A percentile compares a stretch with the other conserved stretches of the same genome.
These are phyloP conservation scores for Phaeosphaeriaceae sp. DNA, from an alignment of 2,329 filamentous ascomycete species.

Conservation along the genomic window DNA sequence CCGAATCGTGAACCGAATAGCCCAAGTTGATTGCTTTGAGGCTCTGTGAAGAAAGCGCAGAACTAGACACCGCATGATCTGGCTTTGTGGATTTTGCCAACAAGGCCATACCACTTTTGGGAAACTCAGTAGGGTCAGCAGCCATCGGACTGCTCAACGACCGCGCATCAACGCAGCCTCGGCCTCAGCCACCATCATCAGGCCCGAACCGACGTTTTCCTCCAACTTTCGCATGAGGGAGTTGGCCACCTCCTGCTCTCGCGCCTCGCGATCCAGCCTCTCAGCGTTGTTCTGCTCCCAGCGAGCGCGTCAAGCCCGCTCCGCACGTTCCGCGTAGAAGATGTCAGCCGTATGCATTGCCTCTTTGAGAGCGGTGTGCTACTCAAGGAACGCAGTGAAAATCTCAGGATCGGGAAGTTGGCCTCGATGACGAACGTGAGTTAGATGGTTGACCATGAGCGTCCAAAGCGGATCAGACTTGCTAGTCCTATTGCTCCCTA, in stretches of 20 bases:
- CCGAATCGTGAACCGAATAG: no score
- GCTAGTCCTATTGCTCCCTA: constrained; percentile 12
- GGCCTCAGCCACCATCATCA: constrained; percentile 11
- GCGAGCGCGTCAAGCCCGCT: constrained; percentile 2
- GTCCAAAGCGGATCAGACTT: constrained; percentile 21
- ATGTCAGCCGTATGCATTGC: constrained; percentile 12
- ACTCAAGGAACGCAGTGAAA: constrained; percentile 9
- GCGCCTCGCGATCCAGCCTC: constrained; percentile 1
- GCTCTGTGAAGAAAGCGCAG: not conserved
- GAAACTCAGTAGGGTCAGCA: not conserved
- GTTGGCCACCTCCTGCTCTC: constrained; percentile 1
- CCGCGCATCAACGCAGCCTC: constrained; percentile 11
- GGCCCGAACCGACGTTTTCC: constrained; percentile 1
- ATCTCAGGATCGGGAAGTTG: constrained; percentile 11
- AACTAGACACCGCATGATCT: no score
- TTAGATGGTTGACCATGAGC: constrained; percentile 20
- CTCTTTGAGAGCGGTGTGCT: constrained; percentile 5
- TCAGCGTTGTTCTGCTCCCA: constrained; percentile 7
- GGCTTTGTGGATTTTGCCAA: not conserved
- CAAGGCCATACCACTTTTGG: not conserved
- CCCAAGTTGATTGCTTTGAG: not conserved
- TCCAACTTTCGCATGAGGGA: constrained; percentile 12
- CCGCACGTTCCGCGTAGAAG: constrained; percentile 5
- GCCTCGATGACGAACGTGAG: constrained; percentile 6
- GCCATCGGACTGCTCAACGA: not conserved